These are phyloP conservation scores for Fistulinella prunicolor DNA, from an alignment of 768 basidiomycete genomes.

Conservation along the genomic window DNA sequence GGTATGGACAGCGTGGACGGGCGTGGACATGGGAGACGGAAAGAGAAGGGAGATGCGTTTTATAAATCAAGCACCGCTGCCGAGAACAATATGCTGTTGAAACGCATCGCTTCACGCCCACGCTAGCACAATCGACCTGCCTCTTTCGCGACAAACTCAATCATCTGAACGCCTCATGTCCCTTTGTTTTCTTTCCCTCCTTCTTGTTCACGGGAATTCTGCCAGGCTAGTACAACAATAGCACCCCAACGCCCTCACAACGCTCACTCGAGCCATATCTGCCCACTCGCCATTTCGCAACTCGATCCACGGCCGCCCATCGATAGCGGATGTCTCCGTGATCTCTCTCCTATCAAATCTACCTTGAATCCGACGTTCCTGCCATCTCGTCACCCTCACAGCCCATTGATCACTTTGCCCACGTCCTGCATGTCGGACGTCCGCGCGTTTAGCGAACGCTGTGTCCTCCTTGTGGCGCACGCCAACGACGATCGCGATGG, in stretches of 20 bases:
- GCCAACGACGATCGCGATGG: not conserved
- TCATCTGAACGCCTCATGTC: slow-evolving; percentile 5
- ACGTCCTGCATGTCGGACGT: too few relatives aligned
- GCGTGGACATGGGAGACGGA: slow-evolving; percentile 21
- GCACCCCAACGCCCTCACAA: too few relatives aligned
- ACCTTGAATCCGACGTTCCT: too few relatives aligned
- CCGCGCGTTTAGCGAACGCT: not conserved
- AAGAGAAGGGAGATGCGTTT: not conserved
- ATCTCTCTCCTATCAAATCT: too few relatives aligned
- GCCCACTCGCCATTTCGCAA: too few relatives aligned
- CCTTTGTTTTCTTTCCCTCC: slow-evolving; percentile 11
- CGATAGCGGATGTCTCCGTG: slow-evolving; percentile 10
- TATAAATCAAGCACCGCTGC: slow-evolving; percentile 26
- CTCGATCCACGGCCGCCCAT: slow-evolving; percentile 15
- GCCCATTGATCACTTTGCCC: too few relatives aligned
- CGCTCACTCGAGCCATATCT: too few relatives aligned
- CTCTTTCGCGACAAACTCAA: slow-evolving; percentile 15
- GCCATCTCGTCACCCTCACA: too few relatives aligned
- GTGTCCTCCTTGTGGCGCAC: not conserved
- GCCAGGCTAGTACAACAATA: too few relatives aligned
- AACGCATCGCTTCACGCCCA: slow-evolving; percentile 12
- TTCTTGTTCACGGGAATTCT: slow-evolving; percentile 16
- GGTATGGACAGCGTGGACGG: slow-evolving; percentile 29
- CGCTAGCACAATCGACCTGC: slow-evolving; percentile 10
- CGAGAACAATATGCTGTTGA: slow-evolving; percentile 20